Conservation (phyloP, 108 stramenopile genomes). For the Fragilaria crotonensis region DNA sequence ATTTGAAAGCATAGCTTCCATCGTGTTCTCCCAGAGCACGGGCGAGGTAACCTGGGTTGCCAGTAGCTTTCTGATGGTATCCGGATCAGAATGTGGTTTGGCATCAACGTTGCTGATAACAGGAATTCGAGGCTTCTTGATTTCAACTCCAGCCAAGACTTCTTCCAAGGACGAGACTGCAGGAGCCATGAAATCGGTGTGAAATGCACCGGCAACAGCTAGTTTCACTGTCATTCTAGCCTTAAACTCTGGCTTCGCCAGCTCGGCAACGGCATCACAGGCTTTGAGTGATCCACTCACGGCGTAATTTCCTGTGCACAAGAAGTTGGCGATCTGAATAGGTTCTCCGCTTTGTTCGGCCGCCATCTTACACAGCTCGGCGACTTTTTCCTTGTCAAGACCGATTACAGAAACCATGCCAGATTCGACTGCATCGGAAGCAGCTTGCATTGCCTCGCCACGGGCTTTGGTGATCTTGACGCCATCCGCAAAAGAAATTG, state of each 20-base stretch:
- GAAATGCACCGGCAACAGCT: slow-evolving; percentile 97
- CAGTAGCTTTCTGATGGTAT: slow-evolving; percentile 87
- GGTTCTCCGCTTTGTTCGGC: slow-evolving; percentile 69
- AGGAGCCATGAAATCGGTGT: slow-evolving; percentile 95
- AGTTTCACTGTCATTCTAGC: slow-evolving; percentile 97
- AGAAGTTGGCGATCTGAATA: slow-evolving; percentile 91
- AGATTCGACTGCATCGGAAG: slow-evolving; percentile 85
- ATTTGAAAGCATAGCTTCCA: slow-evolving; percentile 73
- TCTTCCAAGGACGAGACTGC: slow-evolving; percentile 84
- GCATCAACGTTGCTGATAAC: slow-evolving; percentile 98
- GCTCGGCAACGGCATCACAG: slow-evolving; percentile 77
- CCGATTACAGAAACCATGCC: slow-evolving; percentile 98
- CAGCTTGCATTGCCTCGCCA: slow-evolving; percentile 97
- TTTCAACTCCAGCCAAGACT: slow-evolving; percentile 79
- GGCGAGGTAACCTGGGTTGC: slow-evolving; percentile 95
- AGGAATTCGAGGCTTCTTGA: slow-evolving; percentile 92
- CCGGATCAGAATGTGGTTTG: slow-evolving; percentile 92
- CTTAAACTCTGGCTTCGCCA: slow-evolving; percentile 97
- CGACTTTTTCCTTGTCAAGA: slow-evolving; percentile 76
- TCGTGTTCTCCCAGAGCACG: slow-evolving; percentile 92
- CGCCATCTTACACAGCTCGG: slow-evolving; percentile 79
- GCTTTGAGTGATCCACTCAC: slow-evolving; percentile 85
- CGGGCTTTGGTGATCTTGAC: slow-evolving; percentile 96
- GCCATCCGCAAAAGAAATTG: slow-evolving; percentile 95
- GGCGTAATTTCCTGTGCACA: slow-evolving; percentile 97